A percentile compares a stretch with the other conserved stretches of the same genome.
Evolutionary conservation across 2,329 filamentous ascomycete genomes (phyloP).

Genomic region (Claviceps arundinis): DNA sequence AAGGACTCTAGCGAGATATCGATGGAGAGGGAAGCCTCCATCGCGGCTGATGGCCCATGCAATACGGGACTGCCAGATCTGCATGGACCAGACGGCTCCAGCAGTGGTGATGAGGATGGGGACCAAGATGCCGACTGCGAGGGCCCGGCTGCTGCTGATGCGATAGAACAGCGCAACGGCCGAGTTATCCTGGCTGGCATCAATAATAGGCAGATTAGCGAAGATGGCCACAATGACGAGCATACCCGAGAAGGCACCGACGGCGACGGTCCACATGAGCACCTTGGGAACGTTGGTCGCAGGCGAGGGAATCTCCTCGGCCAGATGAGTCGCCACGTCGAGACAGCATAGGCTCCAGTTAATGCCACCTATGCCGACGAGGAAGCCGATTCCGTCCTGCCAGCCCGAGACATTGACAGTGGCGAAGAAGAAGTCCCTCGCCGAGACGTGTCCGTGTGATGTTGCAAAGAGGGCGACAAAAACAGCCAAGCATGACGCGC

Average conservation of each 20-base stretch:
- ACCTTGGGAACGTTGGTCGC: slow-evolving; percentile 9
- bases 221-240: slow-evolving; percentile 11
- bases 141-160: slow-evolving; percentile 12
- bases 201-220: slow-evolving; percentile 10
- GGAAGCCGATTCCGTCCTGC: slow-evolving; percentile 15
- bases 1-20: slow-evolving; percentile 11
- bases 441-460: slow-evolving; percentile 8
- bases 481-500: slow-evolving; percentile 10
- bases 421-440: slow-evolving; percentile 12
- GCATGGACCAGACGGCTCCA: slow-evolving; percentile 15
- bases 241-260: slow-evolving; percentile 12
- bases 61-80: slow-evolving; percentile 17
- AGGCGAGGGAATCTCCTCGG: slow-evolving; percentile 17
- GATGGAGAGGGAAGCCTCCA: slow-evolving; percentile 13
- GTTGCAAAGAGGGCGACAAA: slow-evolving; percentile 16
- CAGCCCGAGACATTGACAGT: slow-evolving; percentile 14
- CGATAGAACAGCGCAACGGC: slow-evolving; percentile 11
- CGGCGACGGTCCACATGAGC: slow-evolving; percentile 11
- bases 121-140: slow-evolving; percentile 13
- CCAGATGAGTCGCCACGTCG: slow-evolving; percentile 15
- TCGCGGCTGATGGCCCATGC: slow-evolving; percentile 17
- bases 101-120: slow-evolving; percentile 12
- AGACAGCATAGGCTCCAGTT: slow-evolving; percentile 19
- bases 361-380: slow-evolving; percentile 16
- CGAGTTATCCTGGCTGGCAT: slow-evolving; percentile 10